These are phyloP conservation scores for Fraxinus excelsior DNA, from an alignment of 257 asterid genomes.

Conservation along the genomic window DNA sequence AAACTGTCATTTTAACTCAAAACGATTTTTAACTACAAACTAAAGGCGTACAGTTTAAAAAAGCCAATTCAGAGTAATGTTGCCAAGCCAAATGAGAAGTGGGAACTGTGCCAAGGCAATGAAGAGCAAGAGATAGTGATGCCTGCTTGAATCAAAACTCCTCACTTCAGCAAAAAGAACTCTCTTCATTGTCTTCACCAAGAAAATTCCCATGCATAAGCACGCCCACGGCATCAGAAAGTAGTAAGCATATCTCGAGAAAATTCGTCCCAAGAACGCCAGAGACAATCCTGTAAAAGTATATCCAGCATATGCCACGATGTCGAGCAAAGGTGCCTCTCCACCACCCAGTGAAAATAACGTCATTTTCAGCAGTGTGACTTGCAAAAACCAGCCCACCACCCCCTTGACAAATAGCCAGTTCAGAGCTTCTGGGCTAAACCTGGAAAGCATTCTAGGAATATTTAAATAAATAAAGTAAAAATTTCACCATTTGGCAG, in stretches of 20 bases:
- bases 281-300: conserved; percentile 7
- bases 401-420: not conserved
- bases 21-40: not conserved
- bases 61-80: conserved; percentile 1
- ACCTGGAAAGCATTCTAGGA: not conserved
- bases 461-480: not conserved
- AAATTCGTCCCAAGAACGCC: not conserved
- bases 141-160: conserved; percentile 3
- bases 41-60: not conserved
- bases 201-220: conserved; percentile 11
- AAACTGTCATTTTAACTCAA: not conserved
- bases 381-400: conserved; percentile 8
- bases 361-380: not conserved
- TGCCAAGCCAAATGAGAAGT: conserved; percentile 10
- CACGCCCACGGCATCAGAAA: conserved; percentile 6
- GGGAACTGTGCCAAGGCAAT: conserved; percentile 8
- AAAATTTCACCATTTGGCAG: not conserved
- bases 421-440: conserved; percentile 2
- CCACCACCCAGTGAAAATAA: conserved; percentile 1
- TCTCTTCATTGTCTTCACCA: conserved; percentile 4
- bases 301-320: conserved; percentile 1
- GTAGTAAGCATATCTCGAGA: not conserved
- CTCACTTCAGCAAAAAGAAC: conserved; percentile 12
- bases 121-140: conserved; percentile 4
- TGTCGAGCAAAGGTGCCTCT: not conserved